Base-by-base conservation (phyloP, 768 basidiomycete genomes). In the Auricularia cornea region DNA sequence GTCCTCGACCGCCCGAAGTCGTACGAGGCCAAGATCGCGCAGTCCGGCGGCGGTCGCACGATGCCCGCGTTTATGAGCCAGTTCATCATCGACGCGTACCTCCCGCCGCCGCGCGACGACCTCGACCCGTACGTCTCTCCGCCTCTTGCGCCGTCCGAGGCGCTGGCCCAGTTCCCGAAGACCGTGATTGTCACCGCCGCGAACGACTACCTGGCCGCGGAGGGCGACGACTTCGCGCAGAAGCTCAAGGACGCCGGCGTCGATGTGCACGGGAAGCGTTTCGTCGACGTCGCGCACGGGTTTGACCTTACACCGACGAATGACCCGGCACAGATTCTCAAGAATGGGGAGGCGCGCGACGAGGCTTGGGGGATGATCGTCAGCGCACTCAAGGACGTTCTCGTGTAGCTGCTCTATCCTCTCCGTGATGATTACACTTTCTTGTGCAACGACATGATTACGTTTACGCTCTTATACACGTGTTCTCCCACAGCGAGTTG, bases 221-320 rank as follows among this genome's bases (percentile, higher is more conserved):
- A 68, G 56, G 68, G 57, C 18, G 63, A 68, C 31, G 64, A 60
- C 23, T 67, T 66, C 44, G 63, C 51, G n/a, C 33, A 38, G n/a
- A 48, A 31, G 16, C 60, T 68, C 14, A 30, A 61, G 23, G 31
- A 44, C 26, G 23, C 32, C 11, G 66, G 64, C 3, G 66, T 68
- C 12, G n/a, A 29, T 11, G 68, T 68, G 51, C 41, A 12, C n/a
- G 40, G 62, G 41, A 60, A 60, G 32, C 54, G 62, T 26, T 65
- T 68, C 54, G 51, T 61, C 33, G 59, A 63, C 23, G 68, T 68
- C 35, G 68, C 64, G 44, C 68, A 68, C 65, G 68, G 40, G 32
- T 67, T 65, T 33, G 66, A 67, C 44, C 61, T 62, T 14, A 60
- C 60, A 16, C 62, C 64, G 23, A 54, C 65, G 16, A 10, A 57